Conservation (phyloP, 345 rosid genomes). For the Salix koriyanagi region DNA sequence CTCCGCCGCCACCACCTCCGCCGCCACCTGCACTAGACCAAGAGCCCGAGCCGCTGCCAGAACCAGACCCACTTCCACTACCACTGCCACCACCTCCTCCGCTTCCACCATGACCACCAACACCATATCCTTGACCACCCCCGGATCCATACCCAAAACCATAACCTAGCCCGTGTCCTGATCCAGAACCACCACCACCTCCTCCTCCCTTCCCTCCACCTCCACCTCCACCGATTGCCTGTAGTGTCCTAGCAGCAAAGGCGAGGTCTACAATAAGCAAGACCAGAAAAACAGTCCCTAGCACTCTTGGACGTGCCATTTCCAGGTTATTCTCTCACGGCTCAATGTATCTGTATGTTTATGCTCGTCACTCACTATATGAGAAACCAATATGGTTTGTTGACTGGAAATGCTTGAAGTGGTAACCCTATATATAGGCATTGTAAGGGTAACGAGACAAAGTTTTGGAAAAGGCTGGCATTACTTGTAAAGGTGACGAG, state of each 20-base stretch:
- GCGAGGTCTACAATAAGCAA: slow-evolving; percentile 41
- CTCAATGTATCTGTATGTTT: not conserved
- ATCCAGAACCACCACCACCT: slow-evolving; percentile 23
- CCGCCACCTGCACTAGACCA: not conserved
- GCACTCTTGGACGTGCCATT: slow-evolving; percentile 29
- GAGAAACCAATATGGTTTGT: not conserved
- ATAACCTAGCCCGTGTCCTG: slow-evolving; percentile 21
- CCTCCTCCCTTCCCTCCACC: slow-evolving; percentile 47
- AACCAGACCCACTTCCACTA: slow-evolving; percentile 22
- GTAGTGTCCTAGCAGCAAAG: slow-evolving; percentile 41
- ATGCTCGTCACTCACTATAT: not conserved
- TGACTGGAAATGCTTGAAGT: not conserved
- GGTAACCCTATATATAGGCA: slow-evolving; percentile 10
- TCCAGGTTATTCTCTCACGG: not conserved
- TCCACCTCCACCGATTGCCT: slow-evolving; percentile 24
- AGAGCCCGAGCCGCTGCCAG: not conserved
- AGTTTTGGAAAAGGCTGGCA: too few relatives aligned
- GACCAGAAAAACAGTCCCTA: slow-evolving; percentile 38
- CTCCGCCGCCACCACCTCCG: not conserved
- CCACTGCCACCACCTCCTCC: slow-evolving; percentile 5
- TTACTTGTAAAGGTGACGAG: too few relatives aligned
- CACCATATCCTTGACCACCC: too few relatives aligned
- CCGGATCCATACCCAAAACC: slow-evolving; percentile 30
- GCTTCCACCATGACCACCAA: too few relatives aligned
- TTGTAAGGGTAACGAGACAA: not conserved